A percentile compares a stretch with the other conserved stretches of the same genome.
phyloP scores from a whole-genome alignment of 352 stramenopile genomes.

The Nothophytophthora sp. region DNA sequence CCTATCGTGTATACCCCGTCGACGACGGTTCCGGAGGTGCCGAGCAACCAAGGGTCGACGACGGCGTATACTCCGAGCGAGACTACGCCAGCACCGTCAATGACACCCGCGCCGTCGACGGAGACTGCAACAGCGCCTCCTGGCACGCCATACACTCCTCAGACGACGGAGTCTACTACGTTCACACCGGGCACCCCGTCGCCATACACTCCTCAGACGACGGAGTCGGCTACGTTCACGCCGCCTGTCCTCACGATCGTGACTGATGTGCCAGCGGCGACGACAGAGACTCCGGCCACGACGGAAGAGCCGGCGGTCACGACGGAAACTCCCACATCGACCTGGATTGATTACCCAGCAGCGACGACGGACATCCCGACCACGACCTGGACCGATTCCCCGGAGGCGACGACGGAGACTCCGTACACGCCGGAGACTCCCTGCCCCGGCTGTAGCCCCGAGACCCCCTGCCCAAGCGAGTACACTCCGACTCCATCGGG shows the following conservation, averaged over 20 bases:
- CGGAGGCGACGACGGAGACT: conserved; percentile 10
- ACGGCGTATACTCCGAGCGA: no score
- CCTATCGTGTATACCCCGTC: no score
- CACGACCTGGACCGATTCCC: conserved; percentile 4
- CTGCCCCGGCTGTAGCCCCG: conserved; percentile 1
- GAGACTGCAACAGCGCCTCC: background rate
- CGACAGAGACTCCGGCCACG: background rate
- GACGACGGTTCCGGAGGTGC: background rate
- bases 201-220: background rate
- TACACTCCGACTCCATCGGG: no score
- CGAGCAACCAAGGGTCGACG: no score
- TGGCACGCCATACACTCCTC: conserved; percentile 3
- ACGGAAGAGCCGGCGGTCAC: conserved; percentile 3
- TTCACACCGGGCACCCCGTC: background rate
- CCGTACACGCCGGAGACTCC: conserved; percentile 7
- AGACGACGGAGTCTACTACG: background rate
- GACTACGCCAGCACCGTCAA: conserved; percentile 1
- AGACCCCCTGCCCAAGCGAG: no score
- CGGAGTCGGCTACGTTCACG: conserved; percentile 7
- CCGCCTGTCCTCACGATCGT: conserved; percentile 11
- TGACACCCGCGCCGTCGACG: background rate
- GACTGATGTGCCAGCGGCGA: conserved; percentile 6
- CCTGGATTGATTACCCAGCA: no score
- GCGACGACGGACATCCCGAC: no score
- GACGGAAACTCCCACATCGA: conserved; percentile 7